Evolutionary conservation across 306 rosid genomes (phyloP), one percentile per base, ranked within the genome.

Genomic region (Amphicarpaea edgeworthii): DNA sequence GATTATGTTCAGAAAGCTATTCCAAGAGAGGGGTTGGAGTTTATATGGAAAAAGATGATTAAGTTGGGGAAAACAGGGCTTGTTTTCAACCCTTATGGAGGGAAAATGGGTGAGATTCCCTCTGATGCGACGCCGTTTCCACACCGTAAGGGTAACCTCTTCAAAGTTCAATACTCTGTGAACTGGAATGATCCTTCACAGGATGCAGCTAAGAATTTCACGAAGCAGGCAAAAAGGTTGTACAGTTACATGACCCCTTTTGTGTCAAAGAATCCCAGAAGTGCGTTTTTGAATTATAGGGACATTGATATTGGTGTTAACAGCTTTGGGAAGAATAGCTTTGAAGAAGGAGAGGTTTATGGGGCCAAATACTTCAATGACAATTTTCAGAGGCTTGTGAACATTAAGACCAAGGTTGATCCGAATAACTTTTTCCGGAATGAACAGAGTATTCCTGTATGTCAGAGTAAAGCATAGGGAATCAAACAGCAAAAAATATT

Each of bases 301-400:
- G 60, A 53, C 60, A 0, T 53, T 53, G 30, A 53, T 0, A 53
- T 5, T 1, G 62, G 34, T 1, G 7, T 23, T 3, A 54, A 54
- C 4, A 9, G 0, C 61, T 17, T 17, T 69, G 78, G 67, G 11
- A 59, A 67, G 23, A 26, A 53, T 28, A 73, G 78, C 40, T 73
- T 41, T 17, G 66, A 81, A 17, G 85, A 81, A 68, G 85, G 87
- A 1, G 32, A 12, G 24, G 85, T 74, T 55, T 85, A 73, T 47
- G 88, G 88, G 1, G 28, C 5, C 20, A 85, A 69, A 73, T 85
- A 77, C 51, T 85, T 85, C 70, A 50, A 46, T 23, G 30, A 12
- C 16, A 85, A 81, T 47, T 85, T 81, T 70, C 37, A 77, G 38
- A 85, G 81, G 70, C 26, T 84, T 32, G 85, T 85, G 11, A 85